Base-by-base conservation (phyloP, 768 basidiomycete genomes). In the Auricularia heimuer region DNA sequence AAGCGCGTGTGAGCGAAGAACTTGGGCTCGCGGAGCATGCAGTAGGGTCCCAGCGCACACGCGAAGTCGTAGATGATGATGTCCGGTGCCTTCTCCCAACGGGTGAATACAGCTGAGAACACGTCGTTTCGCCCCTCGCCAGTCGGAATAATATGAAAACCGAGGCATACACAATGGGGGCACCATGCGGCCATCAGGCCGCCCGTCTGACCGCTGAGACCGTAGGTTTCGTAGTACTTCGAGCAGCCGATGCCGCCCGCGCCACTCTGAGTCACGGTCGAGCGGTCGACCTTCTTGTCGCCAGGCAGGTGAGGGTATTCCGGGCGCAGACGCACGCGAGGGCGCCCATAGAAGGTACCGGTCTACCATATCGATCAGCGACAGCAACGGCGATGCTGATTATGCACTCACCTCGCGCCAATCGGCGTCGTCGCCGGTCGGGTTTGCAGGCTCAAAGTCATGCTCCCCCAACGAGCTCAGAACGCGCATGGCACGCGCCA, bases 51-150 rank as follows among this genome's bases (percentile, higher is more conserved):
- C 0, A 76, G 63, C 10, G 68, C 70, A 67, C 75, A 76, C 2
- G 75, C 74, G 63, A 75, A 75, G 65, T 76, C 74, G 62, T 76
- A 75, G 18, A 77, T 65, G 4, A 77, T 63, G 11, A 66, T 56
- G 21, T 70, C 66, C 8, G 74, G 76, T 1, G 75, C 71, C 24
- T 36, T 71, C 11, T 66, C 54, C 73, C 73, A 78, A 1, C 68
- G 68, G 1, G 77, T 79, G 10, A 76, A 67, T 1, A 79, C 67
- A 0, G 78, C 77, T 1, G 74, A 77, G 63, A 79, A 79, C 0
- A 78, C 75, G 67, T 78, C 75, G 64, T 79, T 77, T 0, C 74
- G 54, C 3, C 77, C 77, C 66, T 78, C 77, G 1, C 69, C 73
- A 8, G 65, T 51, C 0, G 76, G 77, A 24, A 78, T 79, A 63